These are phyloP conservation scores for Hypoxylon cercidicola DNA, from an alignment of 495 filamentous ascomycete genomes.

Conservation along the genomic window DNA sequence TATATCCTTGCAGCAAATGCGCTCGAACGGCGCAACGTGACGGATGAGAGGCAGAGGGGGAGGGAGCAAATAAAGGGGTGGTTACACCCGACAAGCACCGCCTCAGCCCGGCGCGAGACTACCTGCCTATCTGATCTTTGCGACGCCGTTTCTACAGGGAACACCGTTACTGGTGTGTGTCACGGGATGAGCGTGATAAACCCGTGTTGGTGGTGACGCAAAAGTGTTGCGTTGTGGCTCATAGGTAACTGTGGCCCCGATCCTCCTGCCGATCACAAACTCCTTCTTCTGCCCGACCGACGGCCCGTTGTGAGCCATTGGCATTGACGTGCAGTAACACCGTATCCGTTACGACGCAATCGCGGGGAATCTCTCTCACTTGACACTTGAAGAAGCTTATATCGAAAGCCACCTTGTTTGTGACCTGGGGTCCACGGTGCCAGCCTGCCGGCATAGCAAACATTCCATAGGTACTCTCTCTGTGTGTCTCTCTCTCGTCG, in stretches of 20 bases:
- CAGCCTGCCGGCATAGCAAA: too few relatives aligned
- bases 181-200: not conserved
- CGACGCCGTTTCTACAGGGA: constrained; percentile 5
- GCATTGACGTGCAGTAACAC: too few relatives aligned
- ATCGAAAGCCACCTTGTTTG: not conserved
- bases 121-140: constrained; percentile 15
- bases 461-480: too few relatives aligned
- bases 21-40: constrained; percentile 4
- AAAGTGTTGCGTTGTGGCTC: constrained; percentile 1
- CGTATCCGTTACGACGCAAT: too few relatives aligned
- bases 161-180: constrained; percentile 2
- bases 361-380: too few relatives aligned
- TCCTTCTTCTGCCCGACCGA: too few relatives aligned
- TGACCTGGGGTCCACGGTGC: too few relatives aligned
- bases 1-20: constrained; percentile 1
- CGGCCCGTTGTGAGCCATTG: too few relatives aligned
- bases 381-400: too few relatives aligned
- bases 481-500: too few relatives aligned
- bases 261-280: too few relatives aligned
- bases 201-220: not conserved
- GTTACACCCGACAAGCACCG: constrained; percentile 1
- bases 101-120: not conserved
- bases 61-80: not conserved
- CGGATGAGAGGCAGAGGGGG: not conserved
- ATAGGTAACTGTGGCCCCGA: not conserved